Base-by-base conservation (phyloP, 139 green algal species). In the Tetradesmus obliquus region DNA sequence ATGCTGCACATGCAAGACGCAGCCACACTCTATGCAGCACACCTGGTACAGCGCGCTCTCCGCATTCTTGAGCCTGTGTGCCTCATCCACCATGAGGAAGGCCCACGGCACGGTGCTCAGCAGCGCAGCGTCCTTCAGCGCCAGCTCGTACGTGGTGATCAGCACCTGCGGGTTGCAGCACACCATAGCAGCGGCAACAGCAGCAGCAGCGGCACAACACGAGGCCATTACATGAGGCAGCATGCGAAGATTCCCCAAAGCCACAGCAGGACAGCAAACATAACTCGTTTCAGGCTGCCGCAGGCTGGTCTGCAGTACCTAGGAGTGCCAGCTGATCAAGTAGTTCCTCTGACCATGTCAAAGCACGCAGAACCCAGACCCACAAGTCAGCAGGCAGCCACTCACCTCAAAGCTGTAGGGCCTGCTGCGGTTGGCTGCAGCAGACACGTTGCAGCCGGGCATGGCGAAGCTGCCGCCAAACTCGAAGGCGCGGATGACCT, bases 81-180 rank as follows among this genome's bases (percentile, higher is more conserved):
- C 98, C 93, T 99, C 98, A 91, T 99, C 98, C 87, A 99, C 99
- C 96, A 99, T 99, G 94, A 99, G 97, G 95, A 99, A 99, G 74
- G 97, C 94, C 98, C 97, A 99, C 95, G 98, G 95, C 94, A 99
- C 98, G 84, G 96, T 96, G 90, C 97, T 96, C 93, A 99, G 97
- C 91, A 98, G 93, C 83, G 96, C 96, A 93, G 99, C 99, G 95
- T 99, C 98, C 94, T 99, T 99, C 95, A 99, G 99, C 58, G 99
- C 97, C 97, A 99, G 99, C 96, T 99, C 98, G 93, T 99, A 99
- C 1, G 96, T 98, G n/a, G 98, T 99, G 51, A 99, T 96, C 80
- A 98, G 93, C 86, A 99, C 60, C 60, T 71, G 60, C 15, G 12
- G 9, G 32, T 45, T 45, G 32, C 32, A 19, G 60, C 15, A 71